Evolutionary conservation across 164 flowering plant species (phyloP).

Genomic region (Pachysandra terminalis): DNA sequence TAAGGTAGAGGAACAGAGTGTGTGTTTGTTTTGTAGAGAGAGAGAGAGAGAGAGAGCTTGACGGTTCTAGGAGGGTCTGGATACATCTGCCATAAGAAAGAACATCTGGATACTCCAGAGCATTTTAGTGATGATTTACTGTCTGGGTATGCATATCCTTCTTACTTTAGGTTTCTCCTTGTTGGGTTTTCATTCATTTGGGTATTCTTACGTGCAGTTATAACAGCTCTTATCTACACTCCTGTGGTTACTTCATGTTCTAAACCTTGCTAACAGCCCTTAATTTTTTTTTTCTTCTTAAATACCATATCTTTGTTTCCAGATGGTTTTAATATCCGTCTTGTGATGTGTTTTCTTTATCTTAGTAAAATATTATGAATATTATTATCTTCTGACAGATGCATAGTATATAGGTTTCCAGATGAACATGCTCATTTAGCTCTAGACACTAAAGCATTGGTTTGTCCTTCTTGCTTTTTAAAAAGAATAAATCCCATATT

Average conservation of each 20-base stretch:
- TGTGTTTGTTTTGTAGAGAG: background rate
- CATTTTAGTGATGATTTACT: slow-evolving; percentile 22
- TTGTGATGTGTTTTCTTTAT: too few species aligned
- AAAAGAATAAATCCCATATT: background rate
- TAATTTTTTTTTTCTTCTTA: too few species aligned
- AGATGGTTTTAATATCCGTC: background rate
- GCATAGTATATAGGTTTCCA: background rate
- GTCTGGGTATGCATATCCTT: slow-evolving; percentile 27
- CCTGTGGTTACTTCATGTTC: too few species aligned
- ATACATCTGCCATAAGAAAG: slow-evolving; percentile 19
- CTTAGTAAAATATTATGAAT: too few species aligned
- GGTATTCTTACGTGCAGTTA: too few species aligned
- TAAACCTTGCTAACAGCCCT: too few species aligned
- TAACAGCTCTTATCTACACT: too few species aligned
- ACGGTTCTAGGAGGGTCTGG: background rate
- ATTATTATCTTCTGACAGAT: background rate
- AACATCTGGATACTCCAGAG: slow-evolving; percentile 22
- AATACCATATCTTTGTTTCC: background rate
- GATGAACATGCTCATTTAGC: background rate
- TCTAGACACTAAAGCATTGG: background rate
- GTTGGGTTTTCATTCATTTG: background rate
- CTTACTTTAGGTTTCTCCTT: background rate
- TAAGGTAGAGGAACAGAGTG: too few species aligned
- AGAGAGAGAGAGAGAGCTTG: background rate
- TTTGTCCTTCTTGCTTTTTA: background rate